These are phyloP conservation scores for Corylus americana DNA, from an alignment of 306 rosid genomes.

Conservation along the genomic window DNA sequence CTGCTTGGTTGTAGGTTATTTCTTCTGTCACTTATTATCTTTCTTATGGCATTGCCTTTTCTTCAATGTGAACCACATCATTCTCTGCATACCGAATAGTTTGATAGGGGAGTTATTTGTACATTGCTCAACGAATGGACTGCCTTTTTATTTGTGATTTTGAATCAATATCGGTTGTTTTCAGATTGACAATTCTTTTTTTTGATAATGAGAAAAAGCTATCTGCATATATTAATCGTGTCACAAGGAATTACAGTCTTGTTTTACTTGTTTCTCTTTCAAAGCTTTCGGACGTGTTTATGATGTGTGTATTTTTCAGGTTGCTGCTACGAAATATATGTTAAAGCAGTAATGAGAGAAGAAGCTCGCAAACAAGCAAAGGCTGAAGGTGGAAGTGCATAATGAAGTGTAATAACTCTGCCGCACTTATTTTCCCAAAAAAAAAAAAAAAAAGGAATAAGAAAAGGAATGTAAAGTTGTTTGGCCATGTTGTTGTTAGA, in stretches of 20 bases:
- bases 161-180: background rate
- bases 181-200: background rate
- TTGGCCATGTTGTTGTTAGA: slow-evolving; percentile 7
- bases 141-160: background rate
- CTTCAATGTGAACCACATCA: background rate
- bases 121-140: background rate
- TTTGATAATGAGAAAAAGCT: background rate
- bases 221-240: background rate
- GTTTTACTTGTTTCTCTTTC: slow-evolving; percentile 3
- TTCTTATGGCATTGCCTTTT: background rate
- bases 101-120: background rate
- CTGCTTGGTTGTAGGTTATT: background rate
- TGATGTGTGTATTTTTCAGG: slow-evolving; percentile 50
- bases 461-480: background rate
- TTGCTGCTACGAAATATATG: slow-evolving; percentile 77
- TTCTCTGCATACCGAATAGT: background rate
- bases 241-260: background rate
- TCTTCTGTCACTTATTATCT: background rate
- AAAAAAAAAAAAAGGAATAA: background rate
- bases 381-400: slow-evolving; percentile 28
- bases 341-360: slow-evolving; percentile 53
- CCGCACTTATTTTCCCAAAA: background rate
- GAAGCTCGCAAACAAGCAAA: slow-evolving; percentile 48
- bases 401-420: background rate
- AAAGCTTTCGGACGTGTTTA: slow-evolving; percentile 23